These are phyloP conservation scores for Thraustotheca clavata DNA, from an alignment of 352 stramenopile species.

Conservation along the genomic window DNA sequence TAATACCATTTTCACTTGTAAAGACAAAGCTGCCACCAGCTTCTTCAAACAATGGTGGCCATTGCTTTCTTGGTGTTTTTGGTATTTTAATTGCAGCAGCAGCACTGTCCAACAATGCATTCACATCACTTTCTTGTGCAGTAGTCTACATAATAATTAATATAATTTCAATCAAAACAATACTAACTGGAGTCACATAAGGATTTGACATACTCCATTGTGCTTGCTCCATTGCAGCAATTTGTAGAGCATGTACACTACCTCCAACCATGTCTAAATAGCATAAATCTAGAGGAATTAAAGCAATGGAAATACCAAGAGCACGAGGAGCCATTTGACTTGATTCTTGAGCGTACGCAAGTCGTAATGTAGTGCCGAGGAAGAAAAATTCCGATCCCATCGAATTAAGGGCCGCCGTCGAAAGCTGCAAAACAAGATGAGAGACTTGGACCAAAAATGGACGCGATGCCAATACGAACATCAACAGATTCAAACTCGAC, in stretches of 20 bases:
- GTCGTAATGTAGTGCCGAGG: conserved; percentile 32
- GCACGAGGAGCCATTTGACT: not conserved
- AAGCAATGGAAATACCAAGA: not conserved
- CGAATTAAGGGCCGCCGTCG: conserved; percentile 29
- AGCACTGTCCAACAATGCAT: conserved; percentile 43
- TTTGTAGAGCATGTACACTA: conserved; percentile 37
- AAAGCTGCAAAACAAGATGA: conserved; percentile 24
- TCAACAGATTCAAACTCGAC: conserved; percentile 63
- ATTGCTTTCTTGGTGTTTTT: conserved; percentile 67
- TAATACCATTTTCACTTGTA: conserved; percentile 30
- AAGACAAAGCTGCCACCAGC: conserved; percentile 69
- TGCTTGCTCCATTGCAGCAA: conserved; percentile 63
- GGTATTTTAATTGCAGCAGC: conserved; percentile 43
- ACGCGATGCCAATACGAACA: conserved; percentile 29
- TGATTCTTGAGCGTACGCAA: conserved; percentile 50
- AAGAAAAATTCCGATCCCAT: conserved; percentile 29
- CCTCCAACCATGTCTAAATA: not conserved
- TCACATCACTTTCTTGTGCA: conserved; percentile 34
- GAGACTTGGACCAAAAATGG: not conserved
- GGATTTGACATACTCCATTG: conserved; percentile 72
- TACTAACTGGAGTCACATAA: conserved; percentile 29
- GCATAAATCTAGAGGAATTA: not conserved
- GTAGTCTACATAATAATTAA: conserved; percentile 17
- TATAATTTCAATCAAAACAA: not conserved
- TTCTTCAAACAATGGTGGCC: conserved; percentile 68